Evolutionary conservation across 129 eudicot species (phyloP).

Genomic region (Artemisia argyi): DNA sequence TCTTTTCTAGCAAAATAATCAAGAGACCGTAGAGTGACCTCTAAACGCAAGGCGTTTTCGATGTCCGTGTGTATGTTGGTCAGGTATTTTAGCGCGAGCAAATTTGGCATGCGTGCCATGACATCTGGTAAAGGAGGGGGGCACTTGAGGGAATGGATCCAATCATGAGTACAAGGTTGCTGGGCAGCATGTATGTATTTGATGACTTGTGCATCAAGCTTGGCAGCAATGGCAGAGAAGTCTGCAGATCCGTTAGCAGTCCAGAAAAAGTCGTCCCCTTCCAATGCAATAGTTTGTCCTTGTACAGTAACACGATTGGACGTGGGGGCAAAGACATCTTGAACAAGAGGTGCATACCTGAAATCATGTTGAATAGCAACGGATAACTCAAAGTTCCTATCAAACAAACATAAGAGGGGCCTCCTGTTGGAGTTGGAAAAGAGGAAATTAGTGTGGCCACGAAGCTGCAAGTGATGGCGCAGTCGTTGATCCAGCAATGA

Average conservation of each 20-base stretch:
- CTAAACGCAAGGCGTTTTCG: constrained; percentile 75
- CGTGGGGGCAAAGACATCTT: constrained; percentile 78
- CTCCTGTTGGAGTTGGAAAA: constrained; percentile 21
- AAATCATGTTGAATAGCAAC: too few species aligned
- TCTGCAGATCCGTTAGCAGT: constrained; percentile 70
- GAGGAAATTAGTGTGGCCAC: constrained; percentile 65
- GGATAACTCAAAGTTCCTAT: too few species aligned
- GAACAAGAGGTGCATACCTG: constrained; percentile 85
- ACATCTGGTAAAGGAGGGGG: too few species aligned
- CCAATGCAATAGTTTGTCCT: constrained; percentile 83
- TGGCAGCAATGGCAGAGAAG: constrained; percentile 85
- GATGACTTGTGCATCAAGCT: constrained; percentile 74
- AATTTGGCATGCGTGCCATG: too few species aligned
- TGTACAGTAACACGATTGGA: constrained; percentile 73
- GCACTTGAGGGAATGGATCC: constrained; percentile 45
- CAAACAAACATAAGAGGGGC: too few species aligned
- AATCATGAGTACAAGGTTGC: constrained; percentile 68
- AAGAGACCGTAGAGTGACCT: constrained; percentile 80
- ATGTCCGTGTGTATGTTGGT: constrained; percentile 51
- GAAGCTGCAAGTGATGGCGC: constrained; percentile 61
- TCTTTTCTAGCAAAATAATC: constrained; percentile 85
- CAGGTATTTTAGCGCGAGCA: too few species aligned
- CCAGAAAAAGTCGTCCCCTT: constrained; percentile 77
- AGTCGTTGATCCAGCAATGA: constrained; percentile 73
- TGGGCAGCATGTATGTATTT: constrained; percentile 78